phyloP scores from a whole-genome alignment of 768 basidiomycete genomes.

The Pisolithus tinctorius region DNA sequence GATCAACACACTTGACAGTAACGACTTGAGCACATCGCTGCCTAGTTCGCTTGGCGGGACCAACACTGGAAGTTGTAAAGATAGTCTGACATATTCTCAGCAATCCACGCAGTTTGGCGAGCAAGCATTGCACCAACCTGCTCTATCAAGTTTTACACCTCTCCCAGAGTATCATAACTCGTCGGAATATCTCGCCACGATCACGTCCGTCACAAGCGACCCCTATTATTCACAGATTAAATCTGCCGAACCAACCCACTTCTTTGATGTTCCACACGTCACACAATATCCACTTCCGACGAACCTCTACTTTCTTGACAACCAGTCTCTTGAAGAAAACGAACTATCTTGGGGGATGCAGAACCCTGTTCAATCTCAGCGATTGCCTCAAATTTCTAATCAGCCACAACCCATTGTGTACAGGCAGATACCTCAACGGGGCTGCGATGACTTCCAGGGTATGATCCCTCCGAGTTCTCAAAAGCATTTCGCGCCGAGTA shows the following conservation, averaged over 20 bases:
- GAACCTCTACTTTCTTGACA: slow-evolving; percentile 8
- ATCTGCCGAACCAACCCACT: slow-evolving; percentile 13
- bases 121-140: slow-evolving; percentile 1
- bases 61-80: slow-evolving; percentile 13
- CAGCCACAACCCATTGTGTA: background rate
- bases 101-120: slow-evolving; percentile 7
- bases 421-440: background rate
- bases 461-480: slow-evolving; percentile 4
- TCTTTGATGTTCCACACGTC: slow-evolving; percentile 21
- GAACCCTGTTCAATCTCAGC: background rate
- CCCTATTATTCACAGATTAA: slow-evolving; percentile 7
- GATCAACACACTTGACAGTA: slow-evolving; percentile 19
- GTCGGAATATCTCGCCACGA: slow-evolving; percentile 9
- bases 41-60: slow-evolving; percentile 20
- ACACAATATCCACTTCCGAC: slow-evolving; percentile 23
- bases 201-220: slow-evolving; percentile 8
- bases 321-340: background rate
- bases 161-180: slow-evolving; percentile 10
- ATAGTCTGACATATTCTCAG: slow-evolving; percentile 3
- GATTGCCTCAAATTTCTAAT: slow-evolving; percentile 3
- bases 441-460: slow-evolving; percentile 8
- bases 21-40: slow-evolving; percentile 21
- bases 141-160: slow-evolving; percentile 11
- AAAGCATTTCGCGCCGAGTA: slow-evolving; percentile 7
- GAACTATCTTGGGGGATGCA: slow-evolving; percentile 6